Conservation (phyloP, 495 filamentous ascomycete genomes). For the Penicillium goetzii region DNA sequence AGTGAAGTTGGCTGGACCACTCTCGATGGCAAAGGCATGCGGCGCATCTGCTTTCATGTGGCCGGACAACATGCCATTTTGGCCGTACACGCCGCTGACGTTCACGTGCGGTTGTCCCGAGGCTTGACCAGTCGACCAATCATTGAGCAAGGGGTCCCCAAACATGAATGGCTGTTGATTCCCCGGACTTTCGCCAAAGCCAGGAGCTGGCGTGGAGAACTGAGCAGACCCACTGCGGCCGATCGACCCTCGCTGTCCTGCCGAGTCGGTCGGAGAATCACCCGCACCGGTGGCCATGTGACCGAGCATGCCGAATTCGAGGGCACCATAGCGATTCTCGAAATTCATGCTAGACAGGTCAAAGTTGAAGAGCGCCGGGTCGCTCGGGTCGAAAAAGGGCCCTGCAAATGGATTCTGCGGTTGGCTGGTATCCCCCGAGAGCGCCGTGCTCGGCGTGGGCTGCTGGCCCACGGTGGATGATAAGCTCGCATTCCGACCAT, state of each 20-base stretch:
- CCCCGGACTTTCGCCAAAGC: slow-evolving; percentile 49
- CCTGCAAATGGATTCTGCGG: slow-evolving; percentile 56
- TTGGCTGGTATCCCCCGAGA: slow-evolving; percentile 39
- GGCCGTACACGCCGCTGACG: slow-evolving; percentile 47
- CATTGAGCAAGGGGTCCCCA: slow-evolving; percentile 51
- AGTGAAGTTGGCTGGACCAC: slow-evolving; percentile 62
- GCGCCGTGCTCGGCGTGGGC: slow-evolving; percentile 36
- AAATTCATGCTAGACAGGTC: slow-evolving; percentile 93
- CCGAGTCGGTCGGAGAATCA: slow-evolving; percentile 72
- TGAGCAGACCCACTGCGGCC: slow-evolving; percentile 52
- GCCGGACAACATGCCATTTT: slow-evolving; percentile 44
- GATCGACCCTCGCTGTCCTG: slow-evolving; percentile 53
- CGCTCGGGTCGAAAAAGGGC: slow-evolving; percentile 81
- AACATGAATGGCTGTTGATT: slow-evolving; percentile 54
- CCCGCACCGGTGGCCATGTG: slow-evolving; percentile 89
- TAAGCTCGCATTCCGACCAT: slow-evolving; percentile 45
- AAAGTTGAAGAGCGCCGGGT: slow-evolving; percentile 90
- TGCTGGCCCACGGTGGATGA: slow-evolving; percentile 43
- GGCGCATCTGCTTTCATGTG: slow-evolving; percentile 57
- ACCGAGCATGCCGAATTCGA: slow-evolving; percentile 92
- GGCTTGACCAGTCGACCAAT: slow-evolving; percentile 48
- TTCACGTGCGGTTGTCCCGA: slow-evolving; percentile 46
- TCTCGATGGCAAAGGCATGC: slow-evolving; percentile 74
- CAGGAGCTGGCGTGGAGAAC: slow-evolving; percentile 47
- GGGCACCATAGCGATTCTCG: slow-evolving; percentile 88